These are phyloP conservation scores for Citrullus mucosospermus DNA, from an alignment of 306 rosid genomes.

Conservation along the genomic window DNA sequence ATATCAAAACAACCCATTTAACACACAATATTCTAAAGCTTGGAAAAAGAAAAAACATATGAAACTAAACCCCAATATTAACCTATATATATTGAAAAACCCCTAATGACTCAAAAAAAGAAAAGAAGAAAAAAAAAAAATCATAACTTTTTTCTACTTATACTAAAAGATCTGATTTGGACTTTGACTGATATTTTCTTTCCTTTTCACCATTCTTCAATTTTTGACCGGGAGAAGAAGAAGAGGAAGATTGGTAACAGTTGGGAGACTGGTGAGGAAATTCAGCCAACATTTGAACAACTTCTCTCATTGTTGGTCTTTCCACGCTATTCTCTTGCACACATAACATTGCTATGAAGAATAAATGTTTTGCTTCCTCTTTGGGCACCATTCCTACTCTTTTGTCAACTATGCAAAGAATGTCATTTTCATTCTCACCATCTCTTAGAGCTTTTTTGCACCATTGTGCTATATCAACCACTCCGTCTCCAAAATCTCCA, in stretches of 20 bases:
- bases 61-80: neutral
- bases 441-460: conserved; percentile 28
- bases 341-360: conserved; percentile 57
- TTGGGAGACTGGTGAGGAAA: conserved; percentile 23
- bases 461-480: conserved; percentile 77
- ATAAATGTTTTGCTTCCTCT: conserved; percentile 63
- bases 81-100: neutral
- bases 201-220: conserved; percentile 8
- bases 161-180: neutral
- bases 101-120: neutral
- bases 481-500: conserved; percentile 59
- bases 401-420: conserved; percentile 28
- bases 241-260: conserved; percentile 24
- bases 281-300: conserved; percentile 77
- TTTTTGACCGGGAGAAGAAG: conserved; percentile 13
- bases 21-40: neutral
- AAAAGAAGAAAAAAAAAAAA: neutral
- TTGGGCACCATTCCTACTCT: conserved; percentile 30
- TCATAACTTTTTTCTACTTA: neutral
- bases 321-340: conserved; percentile 60
- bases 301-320: conserved; percentile 90
- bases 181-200: neutral
- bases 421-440: conserved; percentile 30
- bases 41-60: neutral
- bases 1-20: conserved; percentile 4